Percentiles rank a stretch among this genome's conserved stretches.
Conservation (phyloP, 495 filamentous ascomycete genomes). For the Usnea hakonensis region DNA sequence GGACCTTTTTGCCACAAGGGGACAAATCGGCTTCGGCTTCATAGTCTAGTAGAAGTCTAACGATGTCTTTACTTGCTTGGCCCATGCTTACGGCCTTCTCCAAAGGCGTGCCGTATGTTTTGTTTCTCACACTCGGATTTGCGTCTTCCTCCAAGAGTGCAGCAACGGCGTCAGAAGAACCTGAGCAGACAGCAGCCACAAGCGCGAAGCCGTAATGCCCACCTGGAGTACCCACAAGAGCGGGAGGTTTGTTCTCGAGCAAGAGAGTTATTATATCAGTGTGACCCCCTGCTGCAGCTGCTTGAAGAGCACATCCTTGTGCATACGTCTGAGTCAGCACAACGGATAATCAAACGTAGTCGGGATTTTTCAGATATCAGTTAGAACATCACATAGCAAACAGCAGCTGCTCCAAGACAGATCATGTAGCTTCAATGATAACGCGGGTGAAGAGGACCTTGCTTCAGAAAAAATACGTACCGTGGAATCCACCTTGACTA, state of each 20-base stretch:
- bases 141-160: slow-evolving; percentile 19
- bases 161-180: slow-evolving; percentile 16
- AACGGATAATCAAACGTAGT: background rate
- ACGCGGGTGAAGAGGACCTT: too few species aligned
- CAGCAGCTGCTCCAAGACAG: too few species aligned
- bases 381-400: too few species aligned
- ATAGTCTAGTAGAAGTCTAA: slow-evolving; percentile 11
- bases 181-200: slow-evolving; percentile 16
- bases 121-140: slow-evolving; percentile 9
- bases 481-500: slow-evolving; percentile 18
- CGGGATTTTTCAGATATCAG: background rate
- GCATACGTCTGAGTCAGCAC: background rate
- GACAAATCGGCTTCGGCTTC: slow-evolving; percentile 11
- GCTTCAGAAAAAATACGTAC: background rate
- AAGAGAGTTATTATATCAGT: slow-evolving; percentile 18
- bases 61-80: slow-evolving; percentile 8
- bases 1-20: slow-evolving; percentile 1
- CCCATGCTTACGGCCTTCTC: slow-evolving; percentile 14
- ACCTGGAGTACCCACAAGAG: slow-evolving; percentile 14
- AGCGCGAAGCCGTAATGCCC: slow-evolving; percentile 17
- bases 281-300: slow-evolving; percentile 15
- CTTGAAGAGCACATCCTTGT: slow-evolving; percentile 14
- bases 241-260: slow-evolving; percentile 20
- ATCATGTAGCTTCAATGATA: too few species aligned
- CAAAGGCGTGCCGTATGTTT: slow-evolving; percentile 6